Evolutionary conservation across 2,329 filamentous ascomycete species (phyloP).

Genomic region (Xylaria multiplex): DNA sequence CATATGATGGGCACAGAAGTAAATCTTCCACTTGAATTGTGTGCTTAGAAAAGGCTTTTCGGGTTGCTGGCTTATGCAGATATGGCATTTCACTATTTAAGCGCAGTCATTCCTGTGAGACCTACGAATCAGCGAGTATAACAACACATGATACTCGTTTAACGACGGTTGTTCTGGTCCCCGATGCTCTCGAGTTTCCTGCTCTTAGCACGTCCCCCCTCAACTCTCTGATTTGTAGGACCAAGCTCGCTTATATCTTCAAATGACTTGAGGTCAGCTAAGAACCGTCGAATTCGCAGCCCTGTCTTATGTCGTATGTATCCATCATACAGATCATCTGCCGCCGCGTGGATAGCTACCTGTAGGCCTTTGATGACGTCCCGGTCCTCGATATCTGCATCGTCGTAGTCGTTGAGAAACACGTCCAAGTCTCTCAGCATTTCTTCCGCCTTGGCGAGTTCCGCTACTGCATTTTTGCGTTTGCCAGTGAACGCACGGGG

Average conservation of each 20-base stretch:
- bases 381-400: slow-evolving; percentile 56
- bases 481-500: slow-evolving; percentile 22
- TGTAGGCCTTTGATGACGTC: slow-evolving; percentile 66
- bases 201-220: slow-evolving; percentile 32
- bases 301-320: slow-evolving; percentile 64
- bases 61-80: slow-evolving; percentile 32
- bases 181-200: slow-evolving; percentile 24
- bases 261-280: slow-evolving; percentile 64
- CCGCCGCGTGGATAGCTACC: slow-evolving; percentile 65
- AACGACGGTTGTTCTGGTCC: slow-evolving; percentile 20
- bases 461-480: slow-evolving; percentile 35
- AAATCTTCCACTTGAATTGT: background rate
- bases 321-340: slow-evolving; percentile 63
- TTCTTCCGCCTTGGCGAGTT: slow-evolving; percentile 40
- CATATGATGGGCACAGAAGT: background rate
- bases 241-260: slow-evolving; percentile 55
- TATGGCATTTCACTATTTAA: slow-evolving; percentile 34
- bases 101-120: background rate
- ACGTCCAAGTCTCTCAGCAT: slow-evolving; percentile 44
- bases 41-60: slow-evolving; percentile 15
- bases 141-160: background rate
- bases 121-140: background rate
- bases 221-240: slow-evolving; percentile 37
- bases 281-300: slow-evolving; percentile 62
- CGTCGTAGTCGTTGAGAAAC: slow-evolving; percentile 50